A percentile compares a stretch with the other conserved stretches of the same genome.
These are phyloP conservation scores for Malus hybrid DNA, from an alignment of 331 rosid genomes.

Conservation along the genomic window DNA sequence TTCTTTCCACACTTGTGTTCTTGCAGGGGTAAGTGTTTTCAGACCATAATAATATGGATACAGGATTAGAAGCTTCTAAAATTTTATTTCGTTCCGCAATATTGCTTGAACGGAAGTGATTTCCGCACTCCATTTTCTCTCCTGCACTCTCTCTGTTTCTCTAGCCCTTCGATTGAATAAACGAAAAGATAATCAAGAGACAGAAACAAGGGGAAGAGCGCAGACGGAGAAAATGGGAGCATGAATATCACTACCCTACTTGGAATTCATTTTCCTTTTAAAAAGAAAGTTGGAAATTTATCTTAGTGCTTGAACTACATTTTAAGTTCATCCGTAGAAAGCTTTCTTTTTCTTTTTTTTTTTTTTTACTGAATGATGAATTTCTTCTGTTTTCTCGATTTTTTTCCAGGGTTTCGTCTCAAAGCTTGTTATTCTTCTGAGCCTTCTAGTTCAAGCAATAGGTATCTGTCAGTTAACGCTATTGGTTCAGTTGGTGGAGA, in stretches of 20 bases:
- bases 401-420: slow-evolving; percentile 40
- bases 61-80: no score
- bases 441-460: slow-evolving; percentile 31
- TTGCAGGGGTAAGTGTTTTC: slow-evolving; percentile 41
- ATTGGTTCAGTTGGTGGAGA: slow-evolving; percentile 33
- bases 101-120: no score
- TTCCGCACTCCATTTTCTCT: no score
- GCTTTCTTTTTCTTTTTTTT: background rate
- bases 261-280: no score
- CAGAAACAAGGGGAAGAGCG: no score
- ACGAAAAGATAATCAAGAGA: no score
- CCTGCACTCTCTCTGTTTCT: no score
- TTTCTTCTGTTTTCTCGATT: background rate
- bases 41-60: background rate
- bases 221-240: no score
- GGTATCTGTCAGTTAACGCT: slow-evolving; percentile 29
- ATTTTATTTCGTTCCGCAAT: no score
- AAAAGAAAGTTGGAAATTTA: background rate
- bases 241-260: no score
- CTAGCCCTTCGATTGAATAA: no score
- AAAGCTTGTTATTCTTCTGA: slow-evolving; percentile 25
- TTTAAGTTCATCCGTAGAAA: background rate
- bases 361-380: background rate
- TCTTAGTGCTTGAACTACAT: background rate
- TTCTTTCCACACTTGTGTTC: slow-evolving; percentile 35